Base-by-base conservation (phyloP, 495 filamentous ascomycete genomes). In the Saxispiralis lemnorum region DNA sequence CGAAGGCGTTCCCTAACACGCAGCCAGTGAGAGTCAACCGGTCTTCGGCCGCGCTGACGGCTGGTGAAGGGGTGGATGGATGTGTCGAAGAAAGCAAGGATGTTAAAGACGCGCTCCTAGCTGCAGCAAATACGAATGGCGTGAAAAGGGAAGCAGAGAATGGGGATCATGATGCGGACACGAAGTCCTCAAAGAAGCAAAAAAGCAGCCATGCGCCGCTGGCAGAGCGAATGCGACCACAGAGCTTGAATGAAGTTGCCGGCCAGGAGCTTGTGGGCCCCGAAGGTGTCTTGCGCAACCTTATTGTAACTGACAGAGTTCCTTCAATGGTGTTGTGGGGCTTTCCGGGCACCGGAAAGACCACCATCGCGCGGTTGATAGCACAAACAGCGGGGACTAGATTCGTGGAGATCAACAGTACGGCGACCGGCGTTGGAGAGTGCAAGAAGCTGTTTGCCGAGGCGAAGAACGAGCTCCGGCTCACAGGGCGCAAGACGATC, bases 251-350 rank as follows among this genome's bases (percentile, higher is more conserved):
- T 47, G 83, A 95, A 18, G 78, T 96, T 7, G 82, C 72, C 45
- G 89, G 89, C 6, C 89, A 97, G 63, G 83, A 93, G 37, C 71
- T 96, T 13, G 87, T 96, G 6, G 88, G 88, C 7, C 73, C 76
- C 0, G 59, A 74, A 28, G 89, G 89, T 2, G 75, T 95, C 7
- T 69, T 97, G 7, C 79, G 88, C 9, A 76, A 83, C n/a, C 66
- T 97, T 33, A 88, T 97, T 52, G 82, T 95, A 57, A 70, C 79
- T 51, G 80, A 87, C 51, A 66, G 79, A 1, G 76, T 97, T 15
- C 88, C 89, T 0, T 88, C 81, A 30, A 93, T 97, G 84, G 84
- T 97, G 21, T 59, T 97, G 9, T 96, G 89, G 89, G 89, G 89
- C 14, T 70, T 73, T 9, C 78, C 87, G 1, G 89, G 89, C 2